Evolutionary conservation across 306 rosid species (phyloP).

Genomic region (Dalbergia cochinchinensis): DNA sequence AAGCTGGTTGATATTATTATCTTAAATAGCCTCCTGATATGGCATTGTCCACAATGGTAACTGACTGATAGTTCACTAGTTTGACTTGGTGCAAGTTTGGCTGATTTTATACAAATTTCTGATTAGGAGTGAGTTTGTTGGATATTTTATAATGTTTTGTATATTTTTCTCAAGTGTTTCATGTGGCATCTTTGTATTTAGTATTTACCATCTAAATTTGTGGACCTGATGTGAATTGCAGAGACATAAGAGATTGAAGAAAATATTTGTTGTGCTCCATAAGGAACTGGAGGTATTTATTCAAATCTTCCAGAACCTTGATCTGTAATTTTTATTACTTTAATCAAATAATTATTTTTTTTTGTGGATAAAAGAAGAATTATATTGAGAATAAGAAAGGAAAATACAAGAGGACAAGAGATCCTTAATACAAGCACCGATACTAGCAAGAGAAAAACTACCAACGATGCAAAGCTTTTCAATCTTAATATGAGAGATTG

Average conservation of each 20-base stretch:
- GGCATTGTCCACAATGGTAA: constrained; percentile 2
- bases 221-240: constrained; percentile 58
- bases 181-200: constrained; percentile 20
- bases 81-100: constrained; percentile 19
- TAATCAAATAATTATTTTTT: background rate
- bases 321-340: background rate
- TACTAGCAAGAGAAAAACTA: too few species aligned
- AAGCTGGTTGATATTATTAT: constrained; percentile 21
- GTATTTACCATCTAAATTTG: constrained; percentile 27
- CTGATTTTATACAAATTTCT: constrained; percentile 31
- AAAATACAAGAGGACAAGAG: too few species aligned
- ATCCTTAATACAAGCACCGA: too few species aligned
- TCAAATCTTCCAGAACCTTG: constrained; percentile 30
- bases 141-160: background rate
- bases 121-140: constrained; percentile 19
- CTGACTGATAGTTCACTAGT: background rate
- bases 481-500: too few species aligned
- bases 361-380: too few species aligned
- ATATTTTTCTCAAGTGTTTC: constrained; percentile 12
- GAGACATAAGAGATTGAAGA: constrained; percentile 91
- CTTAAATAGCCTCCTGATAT: constrained; percentile 2
- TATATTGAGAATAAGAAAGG: too few species aligned
- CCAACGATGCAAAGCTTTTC: too few species aligned
- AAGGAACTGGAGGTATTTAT: constrained; percentile 77
- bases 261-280: constrained; percentile 89